A percentile compares a stretch with the other conserved stretches of the same genome.
Conservation (phyloP, 805 yeast genomes). For the Kodamaea neixiangensis region DNA sequence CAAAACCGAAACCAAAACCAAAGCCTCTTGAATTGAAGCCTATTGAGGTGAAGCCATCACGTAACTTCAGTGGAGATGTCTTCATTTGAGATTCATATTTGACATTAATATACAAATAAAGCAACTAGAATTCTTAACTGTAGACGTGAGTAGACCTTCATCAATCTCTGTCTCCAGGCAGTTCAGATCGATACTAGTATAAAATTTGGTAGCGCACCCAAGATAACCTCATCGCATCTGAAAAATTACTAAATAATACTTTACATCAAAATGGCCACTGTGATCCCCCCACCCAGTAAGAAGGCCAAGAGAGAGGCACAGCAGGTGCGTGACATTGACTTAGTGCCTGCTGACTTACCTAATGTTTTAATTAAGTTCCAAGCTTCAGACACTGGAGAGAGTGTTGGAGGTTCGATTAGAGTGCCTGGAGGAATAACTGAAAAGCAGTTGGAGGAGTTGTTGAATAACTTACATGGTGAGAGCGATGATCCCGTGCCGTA, state of each 20-base stretch:
- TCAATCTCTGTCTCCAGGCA: background rate
- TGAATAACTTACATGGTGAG: conserved; percentile 74
- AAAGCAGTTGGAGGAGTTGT: conserved; percentile 81
- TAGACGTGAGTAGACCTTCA: background rate
- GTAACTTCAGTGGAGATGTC: conserved; percentile 33
- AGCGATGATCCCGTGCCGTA: conserved; percentile 88
- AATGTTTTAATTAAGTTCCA: conserved; percentile 86
- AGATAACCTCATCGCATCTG: conserved; percentile 7
- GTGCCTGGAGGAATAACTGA: conserved; percentile 90
- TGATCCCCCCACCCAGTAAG: conserved; percentile 91
- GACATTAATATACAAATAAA: too few relatives aligned
- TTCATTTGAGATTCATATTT: conserved; percentile 20
- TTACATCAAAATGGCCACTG: conserved; percentile 70
- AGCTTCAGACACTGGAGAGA: conserved; percentile 90
- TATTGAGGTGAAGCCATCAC: conserved; percentile 23
- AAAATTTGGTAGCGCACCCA: conserved; percentile 2
- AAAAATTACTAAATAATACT: background rate
- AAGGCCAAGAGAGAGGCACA: conserved; percentile 85
- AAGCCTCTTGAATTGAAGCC: conserved; percentile 18
- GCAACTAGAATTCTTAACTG: background rate
- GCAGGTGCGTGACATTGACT: conserved; percentile 69
- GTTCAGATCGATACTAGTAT: background rate
- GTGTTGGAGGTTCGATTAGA: conserved; percentile 79
- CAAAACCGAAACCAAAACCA: conserved; percentile 11
- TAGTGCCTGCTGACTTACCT: conserved; percentile 78